Conservation (phyloP, 495 filamentous ascomycete species). For the Aspergillus steynii region DNA sequence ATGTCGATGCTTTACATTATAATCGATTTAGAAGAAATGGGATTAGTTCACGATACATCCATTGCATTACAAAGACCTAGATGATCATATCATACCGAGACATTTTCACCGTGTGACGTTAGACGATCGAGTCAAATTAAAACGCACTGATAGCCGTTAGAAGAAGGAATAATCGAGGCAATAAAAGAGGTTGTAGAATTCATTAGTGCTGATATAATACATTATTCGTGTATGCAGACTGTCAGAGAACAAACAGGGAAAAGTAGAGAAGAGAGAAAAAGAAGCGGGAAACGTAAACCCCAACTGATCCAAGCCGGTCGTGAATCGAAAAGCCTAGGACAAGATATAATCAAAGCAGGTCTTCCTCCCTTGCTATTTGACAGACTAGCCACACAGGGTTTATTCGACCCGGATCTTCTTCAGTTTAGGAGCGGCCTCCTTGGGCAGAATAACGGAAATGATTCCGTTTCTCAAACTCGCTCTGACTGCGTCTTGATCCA, state of each 20-base stretch:
- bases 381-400: neutral
- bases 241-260: neutral
- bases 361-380: neutral
- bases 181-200: neutral
- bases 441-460: conserved; percentile 72
- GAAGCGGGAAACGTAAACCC: too few relatives aligned
- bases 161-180: too few relatives aligned
- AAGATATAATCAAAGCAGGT: neutral
- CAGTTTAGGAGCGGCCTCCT: conserved; percentile 55
- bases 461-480: conserved; percentile 77
- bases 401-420: conserved; percentile 62
- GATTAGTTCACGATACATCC: too few relatives aligned
- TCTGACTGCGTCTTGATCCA: conserved; percentile 76
- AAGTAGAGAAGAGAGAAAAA: neutral
- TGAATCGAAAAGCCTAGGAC: neutral
- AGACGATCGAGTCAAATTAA: too few relatives aligned
- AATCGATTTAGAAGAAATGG: too few relatives aligned
- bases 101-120: too few relatives aligned
- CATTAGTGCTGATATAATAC: neutral
- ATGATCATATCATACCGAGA: too few relatives aligned
- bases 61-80: too few relatives aligned
- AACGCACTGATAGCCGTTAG: too few relatives aligned
- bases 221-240: neutral
- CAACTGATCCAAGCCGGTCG: neutral
- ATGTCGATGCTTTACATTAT: too few relatives aligned